These are phyloP conservation scores for Saccharomyces jurei DNA, from an alignment of 805 yeast species.

Conservation along the genomic window DNA sequence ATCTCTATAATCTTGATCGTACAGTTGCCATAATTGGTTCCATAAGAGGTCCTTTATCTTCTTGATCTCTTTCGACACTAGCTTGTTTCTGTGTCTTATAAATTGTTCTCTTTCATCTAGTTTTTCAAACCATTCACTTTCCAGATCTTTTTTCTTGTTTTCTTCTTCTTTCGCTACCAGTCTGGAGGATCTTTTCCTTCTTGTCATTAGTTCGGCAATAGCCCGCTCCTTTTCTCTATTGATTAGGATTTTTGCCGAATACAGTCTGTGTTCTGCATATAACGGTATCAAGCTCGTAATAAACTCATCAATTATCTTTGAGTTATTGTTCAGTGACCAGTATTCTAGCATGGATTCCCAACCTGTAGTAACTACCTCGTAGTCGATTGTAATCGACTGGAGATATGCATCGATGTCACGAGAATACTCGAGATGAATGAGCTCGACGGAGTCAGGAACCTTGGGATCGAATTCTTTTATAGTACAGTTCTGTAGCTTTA, in stretches of 20 bases:
- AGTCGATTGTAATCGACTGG: slow-evolving; percentile 14
- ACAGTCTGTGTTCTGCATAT: slow-evolving; percentile 20
- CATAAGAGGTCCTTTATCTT: slow-evolving; percentile 24
- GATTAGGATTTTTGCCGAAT: slow-evolving; percentile 19
- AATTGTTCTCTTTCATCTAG: slow-evolving; percentile 30
- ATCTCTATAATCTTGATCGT: slow-evolving; percentile 22
- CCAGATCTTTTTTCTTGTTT: slow-evolving; percentile 37
- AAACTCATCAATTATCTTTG: slow-evolving; percentile 7
- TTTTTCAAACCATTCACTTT: slow-evolving; percentile 31
- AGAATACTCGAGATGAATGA: slow-evolving; percentile 26
- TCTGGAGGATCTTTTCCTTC: slow-evolving; percentile 68
- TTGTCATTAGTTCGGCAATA: slow-evolving; percentile 52
- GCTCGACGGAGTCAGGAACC: slow-evolving; percentile 9
- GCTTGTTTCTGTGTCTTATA: slow-evolving; percentile 21
- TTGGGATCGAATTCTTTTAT: slow-evolving; percentile 16
- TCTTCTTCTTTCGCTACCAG: slow-evolving; percentile 63
- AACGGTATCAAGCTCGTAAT: slow-evolving; percentile 10
- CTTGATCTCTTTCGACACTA: slow-evolving; percentile 18
- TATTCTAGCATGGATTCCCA: slow-evolving; percentile 22
- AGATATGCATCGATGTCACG: slow-evolving; percentile 26
- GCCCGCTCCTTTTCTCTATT: slow-evolving; percentile 56
- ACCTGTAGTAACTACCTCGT: slow-evolving; percentile 18
- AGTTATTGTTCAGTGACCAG: slow-evolving; percentile 5
- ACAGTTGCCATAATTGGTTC: slow-evolving; percentile 25
- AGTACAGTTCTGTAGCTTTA: slow-evolving; percentile 25